phyloP scores from a whole-genome alignment of 768 basidiomycete genomes.

The Harrya chromipes region DNA sequence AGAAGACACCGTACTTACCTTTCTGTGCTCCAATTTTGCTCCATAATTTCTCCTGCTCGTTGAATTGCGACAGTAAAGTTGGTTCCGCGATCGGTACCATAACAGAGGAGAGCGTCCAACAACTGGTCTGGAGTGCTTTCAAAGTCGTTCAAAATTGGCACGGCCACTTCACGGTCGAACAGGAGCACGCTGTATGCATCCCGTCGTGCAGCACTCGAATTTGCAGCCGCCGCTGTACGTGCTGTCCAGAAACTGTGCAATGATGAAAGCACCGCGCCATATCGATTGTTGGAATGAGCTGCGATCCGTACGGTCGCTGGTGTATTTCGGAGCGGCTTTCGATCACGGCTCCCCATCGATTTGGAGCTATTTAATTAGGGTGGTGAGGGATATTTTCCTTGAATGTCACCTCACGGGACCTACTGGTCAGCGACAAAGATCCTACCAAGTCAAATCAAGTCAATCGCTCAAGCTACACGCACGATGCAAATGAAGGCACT shows the following conservation, averaged over 20 bases:
- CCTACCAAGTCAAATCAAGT: constrained; percentile 23
- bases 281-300: constrained; percentile 41
- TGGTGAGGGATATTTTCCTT: not conserved
- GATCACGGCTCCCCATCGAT: constrained; percentile 46
- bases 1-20: constrained; percentile 29
- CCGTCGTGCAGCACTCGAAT: constrained; percentile 31
- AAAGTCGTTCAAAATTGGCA: constrained; percentile 44
- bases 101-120: constrained; percentile 36
- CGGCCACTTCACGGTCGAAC: constrained; percentile 32
- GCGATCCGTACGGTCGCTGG: constrained; percentile 39
- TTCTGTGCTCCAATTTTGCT: constrained; percentile 48
- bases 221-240: constrained; percentile 37
- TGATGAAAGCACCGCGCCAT: constrained; percentile 59
- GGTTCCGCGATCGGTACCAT: constrained; percentile 37
- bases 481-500: constrained; percentile 17
- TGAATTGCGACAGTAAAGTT: constrained; percentile 42
- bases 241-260: constrained; percentile 56
- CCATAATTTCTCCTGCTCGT: constrained; percentile 38
- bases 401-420: not conserved
- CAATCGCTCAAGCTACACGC: not conserved
- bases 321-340: constrained; percentile 42
- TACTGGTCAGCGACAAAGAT: constrained; percentile 57
- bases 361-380: constrained; percentile 41
- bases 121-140: constrained; percentile 43
- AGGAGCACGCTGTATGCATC: constrained; percentile 58